Evolutionary conservation across 2,329 filamentous ascomycete genomes (phyloP).

Genomic region (Monilinia vaccinii-corymbosi): DNA sequence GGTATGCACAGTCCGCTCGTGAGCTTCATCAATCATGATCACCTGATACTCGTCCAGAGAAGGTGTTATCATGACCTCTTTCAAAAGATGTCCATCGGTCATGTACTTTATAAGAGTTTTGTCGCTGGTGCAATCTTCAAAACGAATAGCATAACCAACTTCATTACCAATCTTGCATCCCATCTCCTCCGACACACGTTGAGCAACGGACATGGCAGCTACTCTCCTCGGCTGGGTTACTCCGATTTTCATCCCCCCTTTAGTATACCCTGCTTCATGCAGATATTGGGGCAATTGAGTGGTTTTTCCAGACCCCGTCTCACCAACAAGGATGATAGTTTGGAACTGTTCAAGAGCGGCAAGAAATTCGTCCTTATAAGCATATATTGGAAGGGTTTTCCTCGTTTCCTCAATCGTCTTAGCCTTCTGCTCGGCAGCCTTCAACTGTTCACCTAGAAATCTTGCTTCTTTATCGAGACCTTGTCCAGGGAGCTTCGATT

Average conservation of each 20-base stretch:
- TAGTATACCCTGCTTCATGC: constrained; percentile 83
- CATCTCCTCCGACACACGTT: constrained; percentile 90
- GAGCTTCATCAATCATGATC: constrained; percentile 95
- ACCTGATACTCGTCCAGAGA: constrained; percentile 74
- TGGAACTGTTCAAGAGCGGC: constrained; percentile 81
- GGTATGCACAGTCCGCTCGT: constrained; percentile 85
- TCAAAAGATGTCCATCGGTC: constrained; percentile 91
- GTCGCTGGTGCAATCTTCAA: constrained; percentile 84
- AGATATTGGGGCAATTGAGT: constrained; percentile 93
- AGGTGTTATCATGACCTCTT: constrained; percentile 84
- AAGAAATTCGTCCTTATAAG: constrained; percentile 77
- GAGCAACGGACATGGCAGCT: constrained; percentile 94
- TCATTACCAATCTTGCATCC: constrained; percentile 83
- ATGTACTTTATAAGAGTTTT: constrained; percentile 92
- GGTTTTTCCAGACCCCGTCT: constrained; percentile 92
- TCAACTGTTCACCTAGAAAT: constrained; percentile 69
- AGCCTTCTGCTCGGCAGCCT: constrained; percentile 81
- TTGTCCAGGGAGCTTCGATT: constrained; percentile 62
- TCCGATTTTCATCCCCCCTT: constrained; percentile 73
- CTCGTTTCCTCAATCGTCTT: constrained; percentile 84
- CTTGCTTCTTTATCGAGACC: constrained; percentile 69
- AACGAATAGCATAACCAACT: constrained; percentile 90
- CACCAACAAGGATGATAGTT: constrained; percentile 83
- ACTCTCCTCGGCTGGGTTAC: constrained; percentile 94
- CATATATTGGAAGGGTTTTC: constrained; percentile 83